These are phyloP conservation scores for Urostyla sp. DNA, from an alignment of 73 alveolate species.

Conservation along the genomic window DNA sequence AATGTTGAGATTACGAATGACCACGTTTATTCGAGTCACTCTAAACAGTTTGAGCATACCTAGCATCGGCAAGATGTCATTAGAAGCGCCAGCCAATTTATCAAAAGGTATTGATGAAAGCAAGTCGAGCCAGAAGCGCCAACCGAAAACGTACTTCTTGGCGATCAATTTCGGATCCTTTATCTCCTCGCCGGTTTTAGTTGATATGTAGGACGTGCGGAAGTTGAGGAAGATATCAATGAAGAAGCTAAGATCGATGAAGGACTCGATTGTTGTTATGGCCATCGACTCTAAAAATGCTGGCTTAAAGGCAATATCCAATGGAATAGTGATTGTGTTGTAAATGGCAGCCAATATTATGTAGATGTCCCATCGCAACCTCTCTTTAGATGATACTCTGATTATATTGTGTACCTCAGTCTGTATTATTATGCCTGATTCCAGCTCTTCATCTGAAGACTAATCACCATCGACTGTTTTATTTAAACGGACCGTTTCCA, in stretches of 20 bases:
- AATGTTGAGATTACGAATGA: slow-evolving; percentile 61
- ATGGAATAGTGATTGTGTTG: slow-evolving; percentile 68
- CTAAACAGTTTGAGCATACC: slow-evolving; percentile 73
- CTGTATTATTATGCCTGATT: background rate
- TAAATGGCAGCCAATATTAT: slow-evolving; percentile 53
- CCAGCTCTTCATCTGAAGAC: background rate
- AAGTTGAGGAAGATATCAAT: slow-evolving; percentile 73
- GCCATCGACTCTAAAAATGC: background rate
- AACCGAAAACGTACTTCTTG: slow-evolving; percentile 31
- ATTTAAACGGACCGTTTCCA: background rate
- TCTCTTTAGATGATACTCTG: slow-evolving; percentile 3
- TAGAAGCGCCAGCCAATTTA: background rate
- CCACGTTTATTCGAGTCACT: slow-evolving; percentile 47
- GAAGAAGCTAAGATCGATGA: slow-evolving; percentile 54
- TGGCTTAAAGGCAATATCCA: slow-evolving; percentile 66
- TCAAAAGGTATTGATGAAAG: slow-evolving; percentile 75
- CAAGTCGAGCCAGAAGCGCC: slow-evolving; percentile 63
- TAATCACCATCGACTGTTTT: slow-evolving; percentile 24
- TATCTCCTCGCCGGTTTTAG: slow-evolving; percentile 59
- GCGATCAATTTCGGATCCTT: slow-evolving; percentile 49
- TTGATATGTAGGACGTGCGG: slow-evolving; percentile 61
- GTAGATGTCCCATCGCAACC: slow-evolving; percentile 66
- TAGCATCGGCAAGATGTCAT: slow-evolving; percentile 25
- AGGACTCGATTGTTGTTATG: slow-evolving; percentile 37
- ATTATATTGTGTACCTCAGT: background rate